phyloP scores from a whole-genome alignment of 257 asterid species.

The Anisodus acutangulus region DNA sequence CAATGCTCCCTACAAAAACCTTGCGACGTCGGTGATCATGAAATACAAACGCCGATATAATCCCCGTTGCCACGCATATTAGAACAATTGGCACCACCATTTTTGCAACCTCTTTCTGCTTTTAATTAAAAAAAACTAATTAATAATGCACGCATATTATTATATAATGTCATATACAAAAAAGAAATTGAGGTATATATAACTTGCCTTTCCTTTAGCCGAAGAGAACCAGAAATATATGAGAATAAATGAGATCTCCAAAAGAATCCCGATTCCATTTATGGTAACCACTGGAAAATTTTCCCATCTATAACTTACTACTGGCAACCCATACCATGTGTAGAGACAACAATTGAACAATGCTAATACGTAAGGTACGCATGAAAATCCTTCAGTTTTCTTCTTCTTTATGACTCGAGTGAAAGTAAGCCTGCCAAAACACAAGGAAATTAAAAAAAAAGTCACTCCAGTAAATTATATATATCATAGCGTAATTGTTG shows the following conservation, averaged over 20 bases:
- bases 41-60: slow-evolving; percentile 50
- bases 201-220: slow-evolving; percentile 57
- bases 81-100: slow-evolving; percentile 47
- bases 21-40: slow-evolving; percentile 65
- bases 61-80: slow-evolving; percentile 42
- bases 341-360: slow-evolving; percentile 65
- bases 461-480: too few species aligned
- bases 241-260: slow-evolving; percentile 65
- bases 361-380: slow-evolving; percentile 71
- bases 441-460: neutral
- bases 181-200: neutral
- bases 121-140: neutral
- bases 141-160: neutral
- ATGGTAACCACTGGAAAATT: slow-evolving; percentile 68
- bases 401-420: slow-evolving; percentile 56
- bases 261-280: slow-evolving; percentile 69
- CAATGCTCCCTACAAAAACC: slow-evolving; percentile 72
- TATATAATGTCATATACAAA: neutral
- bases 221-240: slow-evolving; percentile 60
- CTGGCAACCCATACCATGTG: slow-evolving; percentile 86
- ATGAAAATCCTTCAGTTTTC: slow-evolving; percentile 63
- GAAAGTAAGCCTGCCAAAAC: slow-evolving; percentile 60
- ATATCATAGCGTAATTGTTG: too few species aligned
- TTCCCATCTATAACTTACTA: slow-evolving; percentile 76
- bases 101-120: slow-evolving; percentile 61